Percentiles rank a stretch among this genome's conserved stretches.
These are phyloP conservation scores for Botrytis paeoniae DNA, from an alignment of 2,329 filamentous ascomycete species.

Conservation along the genomic window DNA sequence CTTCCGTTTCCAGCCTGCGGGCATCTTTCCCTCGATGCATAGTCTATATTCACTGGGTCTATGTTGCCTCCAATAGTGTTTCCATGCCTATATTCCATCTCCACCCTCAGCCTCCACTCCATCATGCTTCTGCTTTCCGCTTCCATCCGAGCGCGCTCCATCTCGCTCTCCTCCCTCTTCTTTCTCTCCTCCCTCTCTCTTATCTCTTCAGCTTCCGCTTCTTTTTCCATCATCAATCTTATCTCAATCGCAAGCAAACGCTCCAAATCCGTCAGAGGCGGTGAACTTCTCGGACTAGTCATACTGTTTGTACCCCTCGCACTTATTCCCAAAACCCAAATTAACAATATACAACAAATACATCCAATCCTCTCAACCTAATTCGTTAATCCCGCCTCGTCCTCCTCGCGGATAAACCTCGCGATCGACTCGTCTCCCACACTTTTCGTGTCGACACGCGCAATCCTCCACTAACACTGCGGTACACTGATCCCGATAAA, in stretches of 20 bases:
- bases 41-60: not conserved
- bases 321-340: not conserved
- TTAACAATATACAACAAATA: not conserved
- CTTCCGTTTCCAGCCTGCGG: not conserved
- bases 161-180: no score
- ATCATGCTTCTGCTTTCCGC: not conserved
- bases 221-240: no score
- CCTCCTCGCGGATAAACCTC: not conserved
- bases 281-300: not conserved
- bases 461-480: no score
- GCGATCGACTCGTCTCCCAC: not conserved
- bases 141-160: not conserved
- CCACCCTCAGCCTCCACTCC: no score
- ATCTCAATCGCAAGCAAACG: fast-evolving
- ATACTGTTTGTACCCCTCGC: not conserved
- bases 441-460: not conserved
- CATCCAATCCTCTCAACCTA: not conserved
- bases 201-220: no score
- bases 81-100: not conserved
- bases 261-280: not conserved
- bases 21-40: fast-evolving
- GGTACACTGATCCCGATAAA: no score
- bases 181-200: not conserved
- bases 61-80: not conserved
- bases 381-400: no score